Percentiles rank a stretch among this genome's conserved stretches.
phyloP scores from a whole-genome alignment of 441 rosid genomes.

The Sinapis alba region DNA sequence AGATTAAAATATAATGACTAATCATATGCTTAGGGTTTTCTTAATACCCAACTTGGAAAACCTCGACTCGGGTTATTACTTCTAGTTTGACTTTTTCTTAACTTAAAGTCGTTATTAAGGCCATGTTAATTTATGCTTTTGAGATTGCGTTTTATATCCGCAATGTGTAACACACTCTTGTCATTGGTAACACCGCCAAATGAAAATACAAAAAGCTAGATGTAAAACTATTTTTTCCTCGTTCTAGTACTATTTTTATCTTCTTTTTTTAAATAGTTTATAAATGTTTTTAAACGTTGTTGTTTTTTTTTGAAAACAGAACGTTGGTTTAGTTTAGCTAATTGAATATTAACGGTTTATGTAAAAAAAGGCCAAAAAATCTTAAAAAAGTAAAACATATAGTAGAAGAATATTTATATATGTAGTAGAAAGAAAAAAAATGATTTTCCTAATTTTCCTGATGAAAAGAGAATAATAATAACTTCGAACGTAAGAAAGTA shows the following conservation, averaged over 20 bases:
- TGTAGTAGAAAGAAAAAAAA: neutral
- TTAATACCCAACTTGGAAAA: constrained; percentile 29
- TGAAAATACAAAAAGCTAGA: neutral
- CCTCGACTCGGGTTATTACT: neutral
- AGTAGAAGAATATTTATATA: no score
- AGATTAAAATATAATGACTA: constrained; percentile 29
- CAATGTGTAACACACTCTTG: constrained; percentile 9
- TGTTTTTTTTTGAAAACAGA: no score
- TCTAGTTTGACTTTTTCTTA: constrained; percentile 31
- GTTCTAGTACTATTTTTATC: neutral
- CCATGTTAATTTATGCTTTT: constrained; percentile 32
- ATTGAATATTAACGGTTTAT: no score
- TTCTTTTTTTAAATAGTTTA: neutral
- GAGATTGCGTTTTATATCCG: constrained; percentile 24
- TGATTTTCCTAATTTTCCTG: neutral
- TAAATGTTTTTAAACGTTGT: no score
- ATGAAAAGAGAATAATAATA: neutral
- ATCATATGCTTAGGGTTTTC: constrained; percentile 36
- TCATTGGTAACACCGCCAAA: neutral
- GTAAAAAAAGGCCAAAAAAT: no score
- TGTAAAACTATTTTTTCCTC: neutral
- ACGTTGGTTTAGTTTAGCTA: no score
- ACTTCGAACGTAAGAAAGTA: constrained; percentile 13
- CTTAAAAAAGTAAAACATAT: no score
- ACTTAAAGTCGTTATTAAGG: constrained; percentile 20